A percentile compares a stretch with the other conserved stretches of the same genome.
Evolutionary conservation across 1,284 basidiomycete genomes (phyloP).

Genomic region (Veloporphyrellus conicus): DNA sequence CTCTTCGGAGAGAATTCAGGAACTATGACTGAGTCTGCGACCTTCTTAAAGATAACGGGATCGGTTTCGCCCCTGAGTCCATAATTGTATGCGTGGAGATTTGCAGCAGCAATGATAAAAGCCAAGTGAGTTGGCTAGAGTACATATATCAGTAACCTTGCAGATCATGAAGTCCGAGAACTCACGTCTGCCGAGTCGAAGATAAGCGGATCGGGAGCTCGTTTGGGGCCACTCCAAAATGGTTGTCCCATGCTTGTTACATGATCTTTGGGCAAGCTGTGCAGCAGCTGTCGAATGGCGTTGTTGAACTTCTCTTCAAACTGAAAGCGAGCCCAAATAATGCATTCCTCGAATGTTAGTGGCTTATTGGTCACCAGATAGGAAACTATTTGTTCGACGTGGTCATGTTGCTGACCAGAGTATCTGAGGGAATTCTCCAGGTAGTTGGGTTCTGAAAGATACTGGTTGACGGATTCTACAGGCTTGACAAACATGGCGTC

Average conservation of each 20-base stretch:
- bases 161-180: slow-evolving; percentile 8
- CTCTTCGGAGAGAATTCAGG: slow-evolving; percentile 93
- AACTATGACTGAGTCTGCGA: slow-evolving; percentile 80
- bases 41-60: slow-evolving; percentile 75
- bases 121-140: slow-evolving; percentile 77
- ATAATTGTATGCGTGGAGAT: slow-evolving; percentile 98
- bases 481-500: slow-evolving; percentile 94
- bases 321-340: slow-evolving; percentile 93
- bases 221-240: slow-evolving; percentile 97
- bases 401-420: slow-evolving; percentile 86
- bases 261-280: slow-evolving; percentile 92
- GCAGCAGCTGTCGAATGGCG: slow-evolving; percentile 89
- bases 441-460: slow-evolving; percentile 96
- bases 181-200: slow-evolving; percentile 87
- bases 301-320: slow-evolving; percentile 96
- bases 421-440: slow-evolving; percentile 88
- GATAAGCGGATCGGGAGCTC: slow-evolving; percentile 88
- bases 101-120: slow-evolving; percentile 92
- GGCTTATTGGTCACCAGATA: slow-evolving; percentile 93
- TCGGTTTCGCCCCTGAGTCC: slow-evolving; percentile 91
- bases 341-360: slow-evolving; percentile 94
- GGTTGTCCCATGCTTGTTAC: slow-evolving; percentile 87
- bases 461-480: slow-evolving; percentile 90
- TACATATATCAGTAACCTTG: slow-evolving; percentile 8
- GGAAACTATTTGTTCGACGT: slow-evolving; percentile 85